Conservation (phyloP, 1,139 yeast genomes). For the Zygoascus sp. region DNA sequence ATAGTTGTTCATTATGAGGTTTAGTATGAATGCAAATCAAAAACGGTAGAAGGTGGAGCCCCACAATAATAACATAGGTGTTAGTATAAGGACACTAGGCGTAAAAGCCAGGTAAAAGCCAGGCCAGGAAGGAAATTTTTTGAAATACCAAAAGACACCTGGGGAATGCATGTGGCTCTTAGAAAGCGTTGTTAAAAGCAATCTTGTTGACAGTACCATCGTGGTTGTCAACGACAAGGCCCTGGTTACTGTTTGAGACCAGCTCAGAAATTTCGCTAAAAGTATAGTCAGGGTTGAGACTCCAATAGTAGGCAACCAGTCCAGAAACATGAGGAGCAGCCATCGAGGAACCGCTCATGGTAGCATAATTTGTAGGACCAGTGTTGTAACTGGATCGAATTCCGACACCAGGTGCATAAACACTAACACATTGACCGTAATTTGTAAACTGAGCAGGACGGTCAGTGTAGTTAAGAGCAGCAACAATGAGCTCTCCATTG, state of each 20-base stretch:
- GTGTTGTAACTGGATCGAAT: conserved; percentile 45
- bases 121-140: too few relatives aligned
- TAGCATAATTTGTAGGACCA: conserved; percentile 35
- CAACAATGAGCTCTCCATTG: conserved; percentile 61
- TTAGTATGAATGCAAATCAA: not conserved
- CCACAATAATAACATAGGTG: too few relatives aligned
- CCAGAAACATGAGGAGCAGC: conserved; percentile 83
- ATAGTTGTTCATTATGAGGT: not conserved
- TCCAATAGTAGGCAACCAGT: conserved; percentile 61
- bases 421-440: conserved; percentile 83
- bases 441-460: conserved; percentile 69
- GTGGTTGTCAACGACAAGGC: conserved; percentile 19
- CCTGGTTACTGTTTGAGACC: conserved; percentile 27
- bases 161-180: not conserved
- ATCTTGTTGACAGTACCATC: conserved; percentile 28
- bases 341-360: conserved; percentile 83
- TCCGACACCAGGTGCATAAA: conserved; percentile 75
- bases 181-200: conserved; percentile 25
- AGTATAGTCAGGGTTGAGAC: conserved; percentile 25
- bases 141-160: too few relatives aligned
- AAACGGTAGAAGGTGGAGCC: not conserved
- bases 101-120: too few relatives aligned
- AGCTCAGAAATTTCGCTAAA: conserved; percentile 21
- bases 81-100: too few relatives aligned
- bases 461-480: conserved; percentile 70